Base-by-base conservation (phyloP, 106 monocot species). In the Gastrodia elata region DNA sequence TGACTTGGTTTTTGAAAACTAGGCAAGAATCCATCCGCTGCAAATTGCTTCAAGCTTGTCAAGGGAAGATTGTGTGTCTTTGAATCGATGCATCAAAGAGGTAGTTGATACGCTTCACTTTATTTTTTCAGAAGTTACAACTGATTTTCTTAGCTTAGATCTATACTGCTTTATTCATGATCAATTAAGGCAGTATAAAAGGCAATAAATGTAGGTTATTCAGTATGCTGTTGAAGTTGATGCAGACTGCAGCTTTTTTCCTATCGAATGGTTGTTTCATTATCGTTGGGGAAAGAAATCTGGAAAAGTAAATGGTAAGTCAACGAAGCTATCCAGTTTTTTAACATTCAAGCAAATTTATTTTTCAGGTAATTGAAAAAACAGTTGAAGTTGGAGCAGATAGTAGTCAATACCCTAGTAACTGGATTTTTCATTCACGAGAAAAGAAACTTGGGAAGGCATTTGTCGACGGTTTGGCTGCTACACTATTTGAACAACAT, bases 391-490 rank as follows among this genome's bases (percentile, higher is more conserved):
- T 93, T 69, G 90, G 86, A 80, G 92, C 87, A 38, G 88, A 97
- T 75, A 91, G 90, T 82, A 90, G 71, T 79, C 81, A 88, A 72
- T 97, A 79, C 77, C 90, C 97, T 77, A 82, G 80, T 77, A 75
- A 84, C 75, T 97, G 97, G 93, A 88, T 97, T 80, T 92, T 93
- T 83, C 87, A 90, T 83, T 93, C 75, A 14, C 92, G 92, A n/a
- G 93, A 97, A 77, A 86, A 84, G 90, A 95, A 95, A 73, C 80
- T 87, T 69, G 91, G 88, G 25, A 83, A 85, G 65, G 87, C 91
- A 71, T 85, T 83, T 80, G 87, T 94, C 37, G 89, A 91, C 77
- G 94, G 94, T 94, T 80, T 80, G 92, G 57, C 33, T 74, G 73
- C 39, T 80, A 56, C 68, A 78, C 42, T 48, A 56, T 32, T 69